phyloP scores from a whole-genome alignment of 176 grass and related monocot genomes.

The Musa troglodytarum region DNA sequence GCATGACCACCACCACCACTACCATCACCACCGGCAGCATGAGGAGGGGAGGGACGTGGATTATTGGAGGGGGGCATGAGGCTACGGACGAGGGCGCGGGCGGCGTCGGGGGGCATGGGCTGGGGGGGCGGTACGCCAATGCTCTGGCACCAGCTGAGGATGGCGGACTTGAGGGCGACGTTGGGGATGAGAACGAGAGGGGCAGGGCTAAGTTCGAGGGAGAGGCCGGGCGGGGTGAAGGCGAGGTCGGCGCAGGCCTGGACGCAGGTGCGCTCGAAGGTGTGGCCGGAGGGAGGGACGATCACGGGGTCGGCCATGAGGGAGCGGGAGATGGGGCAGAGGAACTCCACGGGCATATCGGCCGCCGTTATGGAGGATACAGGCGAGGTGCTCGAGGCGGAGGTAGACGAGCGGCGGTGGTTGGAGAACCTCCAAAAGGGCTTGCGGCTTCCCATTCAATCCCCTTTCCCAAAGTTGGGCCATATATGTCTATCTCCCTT shows the following conservation, averaged over 20 bases:
- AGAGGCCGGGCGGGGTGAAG: background rate
- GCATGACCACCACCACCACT: background rate
- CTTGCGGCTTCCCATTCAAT: constrained; percentile 6
- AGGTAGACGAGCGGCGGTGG: background rate
- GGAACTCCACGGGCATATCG: constrained; percentile 9
- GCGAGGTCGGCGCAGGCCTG: constrained; percentile 12
- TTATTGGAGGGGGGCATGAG: background rate
- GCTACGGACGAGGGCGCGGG: constrained; percentile 26
- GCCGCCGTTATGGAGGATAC: background rate
- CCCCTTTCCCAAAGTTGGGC: background rate
- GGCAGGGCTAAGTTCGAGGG: constrained; percentile 9
- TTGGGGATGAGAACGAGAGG: constrained; percentile 42
- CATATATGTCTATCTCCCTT: background rate
- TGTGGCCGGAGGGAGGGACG: constrained; percentile 15
- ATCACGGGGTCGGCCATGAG: constrained; percentile 20
- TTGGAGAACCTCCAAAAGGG: constrained; percentile 2
- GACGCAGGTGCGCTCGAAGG: constrained; percentile 20
- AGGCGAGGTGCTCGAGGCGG: background rate
- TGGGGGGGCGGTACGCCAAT: constrained; percentile 20
- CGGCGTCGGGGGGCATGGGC: constrained; percentile 24
- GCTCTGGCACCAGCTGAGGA: constrained; percentile 53
- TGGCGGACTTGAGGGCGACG: constrained; percentile 50
- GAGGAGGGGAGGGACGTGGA: background rate
- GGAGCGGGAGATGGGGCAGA: constrained; percentile 13
- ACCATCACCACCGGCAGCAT: background rate